Base-by-base conservation (phyloP, 225 moss, liverwort and hornwort genomes). In the Asterella californica region DNA sequence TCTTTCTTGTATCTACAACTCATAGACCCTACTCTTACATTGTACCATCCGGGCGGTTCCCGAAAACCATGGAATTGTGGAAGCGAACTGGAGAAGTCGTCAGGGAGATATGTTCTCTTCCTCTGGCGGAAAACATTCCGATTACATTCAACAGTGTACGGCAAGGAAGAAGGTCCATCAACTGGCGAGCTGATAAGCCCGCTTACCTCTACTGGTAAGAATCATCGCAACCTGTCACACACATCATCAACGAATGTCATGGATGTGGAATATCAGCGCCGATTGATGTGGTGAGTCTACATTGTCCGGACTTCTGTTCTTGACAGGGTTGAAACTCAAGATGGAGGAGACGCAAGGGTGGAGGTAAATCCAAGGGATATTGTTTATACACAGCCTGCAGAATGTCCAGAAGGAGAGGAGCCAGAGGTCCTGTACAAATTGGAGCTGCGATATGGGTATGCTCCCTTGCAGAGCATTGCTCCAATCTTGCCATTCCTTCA, bases 241-340 rank as follows among this genome's bases (percentile, higher is more conserved):
- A 55, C 12, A 21, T 57, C 25, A 54, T 60, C 48, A 8, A 32
- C 29, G 50, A 29, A 22, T n/a, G 12, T 30, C 12, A n/a, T n/a
- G 4, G 74, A 14, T 52, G 5, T 49, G 10, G 32, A 17, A 53
- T 18, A 53, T 53, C 27, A 75, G 53, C 15, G 50, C 2, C 15
- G 25, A 18, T 5, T 50, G 50, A 8, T 15, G 11, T 30, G 15
- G 53, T 78, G 53, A 53, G 3, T 2, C 33, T 2, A 60, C 9
- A 36, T 7, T 34, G 33, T 67, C 53, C 46, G 38, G 5, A 21
- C 10, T 74, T n/a, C n/a, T n/a, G n/a, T n/a, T 48, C 30, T 62
- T 72, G 62, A 36, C 70, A 99, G 97, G 94, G 94, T 99, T 87
- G 97, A 99, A 90, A 92, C 93, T 75, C 97, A 94, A 78, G 97